Conservation (phyloP, 768 basidiomycete species). For the Lactifluus hygrophoroides region DNA sequence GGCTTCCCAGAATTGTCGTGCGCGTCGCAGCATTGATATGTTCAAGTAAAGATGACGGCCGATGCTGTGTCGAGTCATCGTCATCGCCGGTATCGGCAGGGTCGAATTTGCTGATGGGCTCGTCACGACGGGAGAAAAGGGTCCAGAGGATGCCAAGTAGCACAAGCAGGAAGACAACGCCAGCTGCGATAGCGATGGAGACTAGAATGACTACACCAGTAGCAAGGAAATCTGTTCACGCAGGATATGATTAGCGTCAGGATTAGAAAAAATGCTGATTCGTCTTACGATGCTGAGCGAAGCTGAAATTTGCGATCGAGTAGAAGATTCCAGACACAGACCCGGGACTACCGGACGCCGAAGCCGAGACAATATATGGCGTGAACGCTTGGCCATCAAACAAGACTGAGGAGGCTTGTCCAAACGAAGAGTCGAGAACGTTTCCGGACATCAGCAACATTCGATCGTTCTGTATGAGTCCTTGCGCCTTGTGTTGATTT, state of each 20-base stretch:
- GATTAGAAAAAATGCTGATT: background rate
- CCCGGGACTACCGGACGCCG: conserved; percentile 59
- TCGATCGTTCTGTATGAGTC: conserved; percentile 72
- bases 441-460: conserved; percentile 85
- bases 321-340: conserved; percentile 73
- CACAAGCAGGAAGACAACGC: conserved; percentile 82
- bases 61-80: conserved; percentile 58
- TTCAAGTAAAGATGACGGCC: conserved; percentile 80
- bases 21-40: conserved; percentile 89
- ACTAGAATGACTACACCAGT: conserved; percentile 92
- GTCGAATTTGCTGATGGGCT: conserved; percentile 58
- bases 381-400: conserved; percentile 78
- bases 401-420: conserved; percentile 75
- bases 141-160: conserved; percentile 85
- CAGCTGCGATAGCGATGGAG: conserved; percentile 93
- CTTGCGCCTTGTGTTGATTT: conserved; percentile 60
- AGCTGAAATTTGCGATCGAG: conserved; percentile 71
- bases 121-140: conserved; percentile 74
- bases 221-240: conserved; percentile 66
- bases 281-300: conserved; percentile 56
- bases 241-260: conserved; percentile 15
- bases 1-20: conserved; percentile 63
- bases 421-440: conserved; percentile 58
- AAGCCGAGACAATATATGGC: conserved; percentile 71
- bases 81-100: conserved; percentile 62